These are phyloP conservation scores for Gilbertella persicaria DNA, from an alignment of 371 early-diverging fungal species.

Conservation along the genomic window DNA sequence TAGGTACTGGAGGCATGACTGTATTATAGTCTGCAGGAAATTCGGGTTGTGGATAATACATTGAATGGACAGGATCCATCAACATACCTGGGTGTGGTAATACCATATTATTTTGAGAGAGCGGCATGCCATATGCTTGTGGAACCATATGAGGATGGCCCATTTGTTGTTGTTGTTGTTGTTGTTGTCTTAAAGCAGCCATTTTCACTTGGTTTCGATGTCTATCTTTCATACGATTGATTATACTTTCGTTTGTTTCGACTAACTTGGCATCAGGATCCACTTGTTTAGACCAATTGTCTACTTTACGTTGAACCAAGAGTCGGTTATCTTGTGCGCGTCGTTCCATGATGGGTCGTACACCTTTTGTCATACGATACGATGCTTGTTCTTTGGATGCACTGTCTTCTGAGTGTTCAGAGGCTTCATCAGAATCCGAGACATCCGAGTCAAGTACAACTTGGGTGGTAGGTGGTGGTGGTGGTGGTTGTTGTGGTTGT, in stretches of 20 bases:
- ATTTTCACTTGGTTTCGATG: slow-evolving; percentile 43
- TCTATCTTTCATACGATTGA: slow-evolving; percentile 47
- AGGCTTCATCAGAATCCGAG: slow-evolving; percentile 34
- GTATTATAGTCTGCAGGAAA: not conserved
- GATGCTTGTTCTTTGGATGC: too few relatives aligned
- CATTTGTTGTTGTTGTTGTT: slow-evolving; percentile 22
- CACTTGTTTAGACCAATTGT: slow-evolving; percentile 38
- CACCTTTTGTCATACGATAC: slow-evolving; percentile 31
- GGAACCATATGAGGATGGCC: slow-evolving; percentile 16
- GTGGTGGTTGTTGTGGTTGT: slow-evolving; percentile 4
- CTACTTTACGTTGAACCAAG: slow-evolving; percentile 39
- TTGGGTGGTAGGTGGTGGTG: slow-evolving; percentile 17
- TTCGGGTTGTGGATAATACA: slow-evolving; percentile 12
- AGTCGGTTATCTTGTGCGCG: slow-evolving; percentile 38
- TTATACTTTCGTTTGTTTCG: slow-evolving; percentile 37
- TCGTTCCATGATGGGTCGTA: slow-evolving; percentile 45
- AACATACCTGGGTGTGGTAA: slow-evolving; percentile 31
- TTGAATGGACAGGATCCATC: slow-evolving; percentile 17
- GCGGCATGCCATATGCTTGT: slow-evolving; percentile 21
- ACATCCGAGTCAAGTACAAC: slow-evolving; percentile 46
- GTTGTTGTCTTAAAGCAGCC: slow-evolving; percentile 41
- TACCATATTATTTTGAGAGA: slow-evolving; percentile 8
- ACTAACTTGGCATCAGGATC: slow-evolving; percentile 34
- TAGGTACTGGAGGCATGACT: slow-evolving; percentile 5
- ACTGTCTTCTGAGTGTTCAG: slow-evolving; percentile 13